These are phyloP conservation scores for Olyra latifolia DNA, from an alignment of 176 grass and related monocot species.

Conservation along the genomic window DNA sequence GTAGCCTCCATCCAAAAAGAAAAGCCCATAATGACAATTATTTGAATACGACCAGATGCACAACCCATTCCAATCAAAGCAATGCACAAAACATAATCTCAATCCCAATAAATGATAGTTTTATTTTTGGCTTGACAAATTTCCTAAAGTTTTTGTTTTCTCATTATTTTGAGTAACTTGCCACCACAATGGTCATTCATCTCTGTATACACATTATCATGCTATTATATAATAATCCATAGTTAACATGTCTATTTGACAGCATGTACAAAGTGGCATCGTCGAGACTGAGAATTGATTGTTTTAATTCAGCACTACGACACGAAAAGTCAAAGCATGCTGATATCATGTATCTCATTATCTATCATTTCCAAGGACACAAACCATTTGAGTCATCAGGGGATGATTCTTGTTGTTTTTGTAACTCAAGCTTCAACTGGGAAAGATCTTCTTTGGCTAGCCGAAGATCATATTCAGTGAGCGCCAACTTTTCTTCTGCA, in stretches of 20 bases:
- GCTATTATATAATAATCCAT: neutral
- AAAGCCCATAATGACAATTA: neutral
- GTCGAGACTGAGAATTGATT: neutral
- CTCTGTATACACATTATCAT: neutral
- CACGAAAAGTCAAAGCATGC: conserved; percentile 20
- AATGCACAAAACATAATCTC: neutral
- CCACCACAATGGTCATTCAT: neutral
- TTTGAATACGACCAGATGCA: neutral
- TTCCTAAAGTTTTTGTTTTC: neutral
- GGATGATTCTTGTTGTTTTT: conserved; percentile 62
- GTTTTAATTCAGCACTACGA: neutral
- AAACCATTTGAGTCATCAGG: conserved; percentile 61
- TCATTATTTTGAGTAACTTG: neutral
- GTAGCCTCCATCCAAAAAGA: conserved; percentile 19
- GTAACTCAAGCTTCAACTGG: conserved; percentile 70
- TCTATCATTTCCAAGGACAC: conserved; percentile 24
- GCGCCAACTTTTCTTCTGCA: conserved; percentile 70
- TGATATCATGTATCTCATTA: conserved; percentile 20
- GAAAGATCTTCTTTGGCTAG: conserved; percentile 87
- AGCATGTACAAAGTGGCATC: neutral
- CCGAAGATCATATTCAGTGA: conserved; percentile 85
- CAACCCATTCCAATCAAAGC: neutral
- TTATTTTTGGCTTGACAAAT: neutral
- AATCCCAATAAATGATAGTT: neutral
- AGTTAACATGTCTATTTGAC: neutral